Evolutionary conservation across 495 filamentous ascomycete genomes (phyloP).

Genomic region (Usnea hakonensis): DNA sequence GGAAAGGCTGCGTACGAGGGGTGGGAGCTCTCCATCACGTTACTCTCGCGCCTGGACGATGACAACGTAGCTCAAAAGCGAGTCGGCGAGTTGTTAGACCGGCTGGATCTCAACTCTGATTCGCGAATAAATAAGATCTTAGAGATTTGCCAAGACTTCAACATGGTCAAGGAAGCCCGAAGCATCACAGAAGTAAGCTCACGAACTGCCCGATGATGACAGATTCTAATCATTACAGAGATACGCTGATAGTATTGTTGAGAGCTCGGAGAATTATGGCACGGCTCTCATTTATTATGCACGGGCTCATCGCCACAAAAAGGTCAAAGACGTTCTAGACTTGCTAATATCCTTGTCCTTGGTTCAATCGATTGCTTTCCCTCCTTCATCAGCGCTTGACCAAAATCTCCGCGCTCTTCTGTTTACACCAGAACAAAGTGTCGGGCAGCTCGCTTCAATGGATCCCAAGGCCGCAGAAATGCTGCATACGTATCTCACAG

Average conservation of each 20-base stretch:
- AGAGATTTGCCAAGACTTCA: constrained; percentile 57
- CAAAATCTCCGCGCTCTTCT: constrained; percentile 56
- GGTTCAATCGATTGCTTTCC: constrained; percentile 72
- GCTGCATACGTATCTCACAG: constrained; percentile 74
- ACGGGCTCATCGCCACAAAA: constrained; percentile 61
- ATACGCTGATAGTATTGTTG: constrained; percentile 63
- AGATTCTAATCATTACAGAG: constrained; percentile 42
- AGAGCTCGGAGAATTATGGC: constrained; percentile 64
- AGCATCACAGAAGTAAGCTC: constrained; percentile 65
- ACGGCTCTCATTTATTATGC: constrained; percentile 80
- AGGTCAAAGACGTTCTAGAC: constrained; percentile 73
- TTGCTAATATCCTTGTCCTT: constrained; percentile 81
- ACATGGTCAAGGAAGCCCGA: constrained; percentile 61
- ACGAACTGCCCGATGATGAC: constrained; percentile 2
- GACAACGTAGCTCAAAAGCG: constrained; percentile 53
- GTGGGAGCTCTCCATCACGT: constrained; percentile 78
- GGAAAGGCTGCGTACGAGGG: constrained; percentile 49
- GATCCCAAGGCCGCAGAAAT: constrained; percentile 74
- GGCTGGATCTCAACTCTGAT: constrained; percentile 55
- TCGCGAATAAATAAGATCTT: constrained; percentile 69
- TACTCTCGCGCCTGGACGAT: constrained; percentile 68
- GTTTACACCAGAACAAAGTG: constrained; percentile 54
- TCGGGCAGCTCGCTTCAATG: constrained; percentile 54
- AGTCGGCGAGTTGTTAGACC: constrained; percentile 56
- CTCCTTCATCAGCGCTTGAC: constrained; percentile 59